These are phyloP conservation scores for Naganishia antarctica DNA, from an alignment of 768 basidiomycete species.

Conservation along the genomic window DNA sequence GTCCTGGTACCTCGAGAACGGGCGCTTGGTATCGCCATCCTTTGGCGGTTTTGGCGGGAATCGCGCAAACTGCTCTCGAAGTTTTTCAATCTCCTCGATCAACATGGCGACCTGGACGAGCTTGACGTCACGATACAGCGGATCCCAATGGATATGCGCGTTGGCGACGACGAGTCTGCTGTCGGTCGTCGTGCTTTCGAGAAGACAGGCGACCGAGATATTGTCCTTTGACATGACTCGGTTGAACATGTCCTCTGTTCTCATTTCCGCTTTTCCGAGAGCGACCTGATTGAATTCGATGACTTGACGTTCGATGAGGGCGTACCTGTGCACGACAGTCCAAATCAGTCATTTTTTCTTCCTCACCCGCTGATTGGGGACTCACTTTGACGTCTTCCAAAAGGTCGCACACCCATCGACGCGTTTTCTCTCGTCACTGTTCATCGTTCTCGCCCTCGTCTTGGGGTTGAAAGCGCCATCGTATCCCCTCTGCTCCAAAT, in stretches of 20 bases:
- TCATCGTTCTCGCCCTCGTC: conserved; percentile 89
- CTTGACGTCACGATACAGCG: conserved; percentile 88
- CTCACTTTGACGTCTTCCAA: conserved; percentile 81
- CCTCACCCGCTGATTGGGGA: too few species aligned
- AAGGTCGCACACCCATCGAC: conserved; percentile 98
- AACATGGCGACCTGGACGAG: conserved; percentile 90
- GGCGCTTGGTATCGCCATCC: conserved; percentile 23
- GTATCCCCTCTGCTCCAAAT: conserved; percentile 70
- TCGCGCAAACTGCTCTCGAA: conserved; percentile 73
- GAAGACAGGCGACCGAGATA: conserved; percentile 76
- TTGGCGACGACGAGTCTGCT: conserved; percentile 84
- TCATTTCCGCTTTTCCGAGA: conserved; percentile 74
- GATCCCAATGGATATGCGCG: conserved; percentile 90
- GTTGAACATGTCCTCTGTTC: conserved; percentile 98
- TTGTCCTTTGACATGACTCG: conserved; percentile 92
- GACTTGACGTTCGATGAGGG: conserved; percentile 85
- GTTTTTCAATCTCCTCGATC: conserved; percentile 87
- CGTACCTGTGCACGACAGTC: conserved; percentile 59
- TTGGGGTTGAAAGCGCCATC: conserved; percentile 89
- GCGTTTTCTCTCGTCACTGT: conserved; percentile 70
- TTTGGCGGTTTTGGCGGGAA: conserved; percentile 61
- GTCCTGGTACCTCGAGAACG: conserved; percentile 65
- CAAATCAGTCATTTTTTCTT: too few species aligned
- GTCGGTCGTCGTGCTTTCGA: conserved; percentile 82
- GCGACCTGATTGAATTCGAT: conserved; percentile 90